These are phyloP conservation scores for Metroxylon sagu DNA, from an alignment of 176 grass and related monocot genomes.

Conservation along the genomic window DNA sequence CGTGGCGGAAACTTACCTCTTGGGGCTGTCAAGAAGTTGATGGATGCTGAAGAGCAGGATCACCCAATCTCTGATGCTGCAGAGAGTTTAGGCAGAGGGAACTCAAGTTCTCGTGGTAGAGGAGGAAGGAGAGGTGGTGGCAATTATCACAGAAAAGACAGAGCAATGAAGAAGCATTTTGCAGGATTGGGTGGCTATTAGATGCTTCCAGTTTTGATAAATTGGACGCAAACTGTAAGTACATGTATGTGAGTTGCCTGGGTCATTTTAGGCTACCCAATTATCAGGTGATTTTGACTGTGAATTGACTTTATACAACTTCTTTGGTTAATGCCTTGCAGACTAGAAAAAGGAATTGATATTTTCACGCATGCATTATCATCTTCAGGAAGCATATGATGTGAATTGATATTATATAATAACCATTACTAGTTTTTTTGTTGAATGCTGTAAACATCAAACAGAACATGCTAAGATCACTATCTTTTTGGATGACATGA, in stretches of 20 bases:
- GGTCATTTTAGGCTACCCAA: no score
- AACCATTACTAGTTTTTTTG: no score
- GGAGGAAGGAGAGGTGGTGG: conserved; percentile 32
- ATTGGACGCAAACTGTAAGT: background rate
- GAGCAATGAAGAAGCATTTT: conserved; percentile 24
- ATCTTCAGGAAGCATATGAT: no score
- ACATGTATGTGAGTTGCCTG: no score
- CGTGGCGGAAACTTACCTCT: conserved; percentile 77
- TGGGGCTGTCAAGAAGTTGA: conserved; percentile 39
- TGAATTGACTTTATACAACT: conserved; percentile 2
- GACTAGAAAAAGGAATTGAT: no score
- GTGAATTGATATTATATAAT: no score
- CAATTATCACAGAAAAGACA: conserved; percentile 22
- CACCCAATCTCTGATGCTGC: background rate
- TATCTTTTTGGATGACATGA: no score
- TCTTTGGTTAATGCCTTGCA: no score
- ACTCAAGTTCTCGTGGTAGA: conserved; percentile 24
- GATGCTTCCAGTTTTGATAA: background rate
- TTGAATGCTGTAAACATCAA: no score
- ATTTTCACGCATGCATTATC: no score
- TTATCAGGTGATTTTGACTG: no score
- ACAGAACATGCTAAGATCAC: no score
- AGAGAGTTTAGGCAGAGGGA: conserved; percentile 36
- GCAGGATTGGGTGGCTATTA: conserved; percentile 14
- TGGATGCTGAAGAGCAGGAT: conserved; percentile 34